phyloP scores from a whole-genome alignment of 257 asterid species.

The Nicotiana tabacum region DNA sequence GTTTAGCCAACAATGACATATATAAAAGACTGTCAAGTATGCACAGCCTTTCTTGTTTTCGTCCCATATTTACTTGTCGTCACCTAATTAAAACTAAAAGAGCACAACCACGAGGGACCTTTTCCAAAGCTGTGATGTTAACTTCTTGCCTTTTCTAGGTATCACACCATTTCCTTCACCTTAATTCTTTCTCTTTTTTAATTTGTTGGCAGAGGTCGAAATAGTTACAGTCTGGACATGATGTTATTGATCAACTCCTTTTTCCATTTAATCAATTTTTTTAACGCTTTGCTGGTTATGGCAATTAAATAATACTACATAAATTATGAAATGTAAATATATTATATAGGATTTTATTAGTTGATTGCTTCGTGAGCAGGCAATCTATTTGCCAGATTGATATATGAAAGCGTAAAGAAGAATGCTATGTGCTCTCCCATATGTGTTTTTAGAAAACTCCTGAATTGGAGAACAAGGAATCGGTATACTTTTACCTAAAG shows the following conservation, averaged over 20 bases:
- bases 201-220: background rate
- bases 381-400: background rate
- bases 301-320: background rate
- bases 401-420: background rate
- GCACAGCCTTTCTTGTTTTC: conserved; percentile 18
- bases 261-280: too few relatives aligned
- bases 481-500: background rate
- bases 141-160: conserved; percentile 20
- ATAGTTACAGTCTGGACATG: background rate
- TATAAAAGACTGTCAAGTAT: conserved; percentile 1
- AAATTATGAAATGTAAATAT: background rate
- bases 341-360: background rate
- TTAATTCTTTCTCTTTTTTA: background rate
- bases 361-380: background rate
- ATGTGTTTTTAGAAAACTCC: background rate
- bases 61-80: background rate
- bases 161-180: background rate
- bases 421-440: background rate
- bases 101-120: background rate
- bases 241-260: background rate
- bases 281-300: too few relatives aligned
- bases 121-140: conserved; percentile 19
- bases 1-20: conserved; percentile 10
- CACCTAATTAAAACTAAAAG: conserved; percentile 3
- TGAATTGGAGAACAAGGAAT: background rate